Conservation (phyloP, 2,329 filamentous ascomycete species). For the Orbilia ellipsospora region DNA sequence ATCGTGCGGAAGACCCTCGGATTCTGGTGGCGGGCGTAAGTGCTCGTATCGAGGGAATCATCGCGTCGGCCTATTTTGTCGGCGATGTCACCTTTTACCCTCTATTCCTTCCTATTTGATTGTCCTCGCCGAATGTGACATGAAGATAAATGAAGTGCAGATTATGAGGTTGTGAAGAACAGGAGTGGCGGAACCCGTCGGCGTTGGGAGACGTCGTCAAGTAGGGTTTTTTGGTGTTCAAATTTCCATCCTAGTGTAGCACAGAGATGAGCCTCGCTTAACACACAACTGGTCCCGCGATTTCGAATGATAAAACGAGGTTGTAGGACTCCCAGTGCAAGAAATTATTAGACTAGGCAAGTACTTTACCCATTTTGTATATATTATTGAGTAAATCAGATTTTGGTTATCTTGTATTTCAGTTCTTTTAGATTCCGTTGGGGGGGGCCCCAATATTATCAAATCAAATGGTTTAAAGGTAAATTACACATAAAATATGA, state of each 20-base stretch:
- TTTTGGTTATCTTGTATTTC: no score
- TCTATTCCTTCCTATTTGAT: conserved; percentile 11
- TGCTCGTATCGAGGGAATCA: conserved; percentile 46
- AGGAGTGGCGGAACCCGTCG: conserved; percentile 29
- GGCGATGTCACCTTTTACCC: conserved; percentile 16
- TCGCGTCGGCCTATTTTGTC: conserved; percentile 25
- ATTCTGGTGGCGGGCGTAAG: conserved; percentile 37
- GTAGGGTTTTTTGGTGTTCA: conserved; percentile 2
- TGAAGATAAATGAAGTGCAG: conserved; percentile 5
- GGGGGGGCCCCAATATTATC: no score
- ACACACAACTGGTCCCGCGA: no score
- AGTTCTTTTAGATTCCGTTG: no score
- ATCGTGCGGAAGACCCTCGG: conserved; percentile 30
- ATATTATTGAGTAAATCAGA: no score
- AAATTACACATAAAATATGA: background rate
- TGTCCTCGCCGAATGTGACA: background rate
- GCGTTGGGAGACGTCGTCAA: conserved; percentile 13
- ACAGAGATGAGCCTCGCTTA: no score
- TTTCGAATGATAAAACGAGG: no score
- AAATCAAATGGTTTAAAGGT: no score
- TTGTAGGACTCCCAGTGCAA: no score
- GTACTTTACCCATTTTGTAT: no score
- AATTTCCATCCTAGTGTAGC: no score
- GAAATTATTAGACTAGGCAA: no score
- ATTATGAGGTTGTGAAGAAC: conserved; percentile 5